Percentiles rank a stretch among this genome's conserved stretches.
These are phyloP conservation scores for Cyclaneusma minus DNA, from an alignment of 2,329 filamentous ascomycete genomes.

Conservation along the genomic window DNA sequence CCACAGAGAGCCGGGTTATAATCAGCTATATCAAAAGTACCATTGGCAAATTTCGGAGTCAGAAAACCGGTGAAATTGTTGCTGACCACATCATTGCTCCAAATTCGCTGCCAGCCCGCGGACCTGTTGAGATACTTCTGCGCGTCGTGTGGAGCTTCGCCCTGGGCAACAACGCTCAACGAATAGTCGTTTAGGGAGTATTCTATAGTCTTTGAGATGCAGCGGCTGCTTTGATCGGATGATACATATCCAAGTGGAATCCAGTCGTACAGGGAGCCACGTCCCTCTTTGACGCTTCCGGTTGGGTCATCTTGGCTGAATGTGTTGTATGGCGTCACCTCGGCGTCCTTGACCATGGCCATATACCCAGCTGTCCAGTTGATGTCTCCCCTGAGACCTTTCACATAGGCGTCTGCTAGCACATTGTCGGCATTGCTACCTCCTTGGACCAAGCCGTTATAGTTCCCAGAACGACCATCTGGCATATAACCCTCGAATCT, in stretches of 20 bases:
- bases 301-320: conserved; percentile 32
- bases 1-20: conserved; percentile 35
- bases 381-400: conserved; percentile 30
- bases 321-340: conserved; percentile 33
- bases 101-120: conserved; percentile 44
- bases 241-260: conserved; percentile 39
- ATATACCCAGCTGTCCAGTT: conserved; percentile 37
- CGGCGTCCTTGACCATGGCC: conserved; percentile 39
- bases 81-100: conserved; percentile 31
- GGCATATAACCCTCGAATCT: conserved; percentile 35
- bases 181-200: conserved; percentile 44
- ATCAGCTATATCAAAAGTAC: conserved; percentile 27
- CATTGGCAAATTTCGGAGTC: conserved; percentile 33
- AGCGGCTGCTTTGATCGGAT: conserved; percentile 34
- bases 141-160: conserved; percentile 27
- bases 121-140: conserved; percentile 32
- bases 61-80: conserved; percentile 37
- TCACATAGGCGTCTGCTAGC: conserved; percentile 43
- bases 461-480: conserved; percentile 37
- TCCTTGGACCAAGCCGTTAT: conserved; percentile 40
- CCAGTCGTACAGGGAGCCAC: conserved; percentile 45
- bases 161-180: conserved; percentile 34
- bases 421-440: conserved; percentile 45
- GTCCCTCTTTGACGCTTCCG: conserved; percentile 37
- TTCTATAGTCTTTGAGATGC: conserved; percentile 38